Percentiles rank a stretch among this genome's conserved stretches.
Conservation (phyloP, 2,329 filamentous ascomycete species). For the Trichoderma breve region DNA sequence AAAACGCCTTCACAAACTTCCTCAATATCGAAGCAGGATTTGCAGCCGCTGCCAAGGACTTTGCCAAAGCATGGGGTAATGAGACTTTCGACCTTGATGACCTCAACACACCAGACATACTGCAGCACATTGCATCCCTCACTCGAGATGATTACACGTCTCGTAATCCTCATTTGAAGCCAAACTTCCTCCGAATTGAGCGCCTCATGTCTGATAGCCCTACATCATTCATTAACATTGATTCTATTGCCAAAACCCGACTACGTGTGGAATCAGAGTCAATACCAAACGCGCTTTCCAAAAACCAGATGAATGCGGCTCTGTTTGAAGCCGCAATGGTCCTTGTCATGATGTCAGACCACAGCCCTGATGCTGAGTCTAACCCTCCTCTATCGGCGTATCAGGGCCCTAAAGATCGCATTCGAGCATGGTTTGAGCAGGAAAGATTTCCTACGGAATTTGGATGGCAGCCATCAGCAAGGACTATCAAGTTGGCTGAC, state of each 20-base stretch:
- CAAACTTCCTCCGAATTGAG: constrained; percentile 16
- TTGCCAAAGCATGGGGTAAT: constrained; percentile 15
- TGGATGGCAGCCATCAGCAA: constrained; percentile 22
- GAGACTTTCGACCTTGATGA: constrained; percentile 18
- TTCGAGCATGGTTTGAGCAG: constrained; percentile 20
- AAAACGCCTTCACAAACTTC: constrained; percentile 23
- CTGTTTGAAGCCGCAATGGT: constrained; percentile 20
- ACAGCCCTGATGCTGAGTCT: constrained; percentile 4
- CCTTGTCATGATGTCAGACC: constrained; percentile 22
- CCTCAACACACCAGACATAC: constrained; percentile 22
- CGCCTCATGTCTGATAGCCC: constrained; percentile 20
- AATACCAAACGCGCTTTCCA: constrained; percentile 11
- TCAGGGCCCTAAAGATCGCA: constrained; percentile 18
- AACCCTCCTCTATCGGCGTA: constrained; percentile 14
- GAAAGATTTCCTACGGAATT: constrained; percentile 22
- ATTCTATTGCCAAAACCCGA: constrained; percentile 21
- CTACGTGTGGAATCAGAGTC: constrained; percentile 20
- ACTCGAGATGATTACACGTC: constrained; percentile 20
- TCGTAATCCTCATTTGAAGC: constrained; percentile 7
- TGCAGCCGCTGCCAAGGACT: constrained; percentile 15
- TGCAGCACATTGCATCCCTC: constrained; percentile 23
- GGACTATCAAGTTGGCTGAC: constrained; percentile 11
- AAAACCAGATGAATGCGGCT: neutral
- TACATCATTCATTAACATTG: constrained; percentile 2
- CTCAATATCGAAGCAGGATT: constrained; percentile 24